Evolutionary conservation across 345 rosid species (phyloP), one percentile per base, ranked within the genome.

Genomic region (Salix viminalis): DNA sequence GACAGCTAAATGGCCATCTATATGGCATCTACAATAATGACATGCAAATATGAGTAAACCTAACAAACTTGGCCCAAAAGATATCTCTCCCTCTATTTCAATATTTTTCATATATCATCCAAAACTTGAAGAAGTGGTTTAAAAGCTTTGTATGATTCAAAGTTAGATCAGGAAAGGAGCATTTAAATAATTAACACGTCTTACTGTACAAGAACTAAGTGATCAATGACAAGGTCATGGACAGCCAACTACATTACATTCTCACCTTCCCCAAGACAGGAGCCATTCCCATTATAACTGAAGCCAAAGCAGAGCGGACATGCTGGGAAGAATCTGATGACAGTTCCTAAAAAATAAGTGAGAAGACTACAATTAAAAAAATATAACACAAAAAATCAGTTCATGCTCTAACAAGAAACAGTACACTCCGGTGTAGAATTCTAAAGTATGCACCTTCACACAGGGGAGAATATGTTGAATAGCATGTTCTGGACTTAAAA

Each of bases 281-380:
- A 76, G 99, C 97, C 98, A 96, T 93, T 70, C 98, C 99, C 97
- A 93, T 96, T 80, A 96, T 93, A 77, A 96, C 99, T 36, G 98
- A 96, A 77, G 99, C 99, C 88, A 96, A 85, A 78, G 96, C 99
- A 77, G 98, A 96, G 44, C 99, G 96, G 24, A 96, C 99, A 77
- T 96, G 99, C 79, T 93, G 99, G 61, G 98, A 96, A 77, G 98
- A 92, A 90, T 96, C 99, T 13, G 98, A 89, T 28, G 99, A 93
- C 75, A 96, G 80, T 79, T 96, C 98, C 99, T 96, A 82, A 68
- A 69, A 72, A 44, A 80, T 72, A 68, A 75, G 36, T 76, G 42
- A 30, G 77, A 42, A 71, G 52, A 42, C 28, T 70, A 67, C 16
- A 28, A 30, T 61, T 41, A 60, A 32, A 39, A 67, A 23, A 67